Percentiles rank a stretch among this genome's conserved stretches.
phyloP scores from a whole-genome alignment of 805 yeast genomes.

The Schwanniomyces yamadae region DNA sequence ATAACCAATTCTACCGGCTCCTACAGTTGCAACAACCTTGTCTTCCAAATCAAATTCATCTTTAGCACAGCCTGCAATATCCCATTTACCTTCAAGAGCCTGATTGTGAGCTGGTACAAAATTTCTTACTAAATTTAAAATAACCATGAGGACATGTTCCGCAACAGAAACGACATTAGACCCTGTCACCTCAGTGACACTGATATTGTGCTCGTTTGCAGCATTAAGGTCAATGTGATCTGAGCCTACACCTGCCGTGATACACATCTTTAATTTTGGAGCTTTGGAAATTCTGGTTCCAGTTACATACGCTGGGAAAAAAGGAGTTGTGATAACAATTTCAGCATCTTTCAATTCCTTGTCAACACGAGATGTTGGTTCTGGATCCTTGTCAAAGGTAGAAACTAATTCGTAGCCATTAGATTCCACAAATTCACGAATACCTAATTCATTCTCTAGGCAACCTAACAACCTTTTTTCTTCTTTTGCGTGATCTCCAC shows the following conservation, averaged over 20 bases:
- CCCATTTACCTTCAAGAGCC: conserved; percentile 63
- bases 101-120: conserved; percentile 78
- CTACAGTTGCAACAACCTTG: conserved; percentile 76
- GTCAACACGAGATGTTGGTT: conserved; percentile 57
- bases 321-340: conserved; percentile 76
- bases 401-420: conserved; percentile 67
- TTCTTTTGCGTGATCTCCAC: conserved; percentile 57
- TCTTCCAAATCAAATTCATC: conserved; percentile 74
- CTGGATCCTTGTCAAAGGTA: conserved; percentile 67
- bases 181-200: conserved; percentile 80
- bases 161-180: conserved; percentile 80
- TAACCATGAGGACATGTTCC: conserved; percentile 76
- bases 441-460: conserved; percentile 73
- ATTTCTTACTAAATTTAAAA: conserved; percentile 68
- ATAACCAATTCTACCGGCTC: conserved; percentile 80
- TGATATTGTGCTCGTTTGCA: conserved; percentile 59
- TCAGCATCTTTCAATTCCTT: conserved; percentile 69
- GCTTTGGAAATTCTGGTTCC: conserved; percentile 67
- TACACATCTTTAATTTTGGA: conserved; percentile 63
- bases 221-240: conserved; percentile 76
- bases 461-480: conserved; percentile 66
- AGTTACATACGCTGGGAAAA: conserved; percentile 77
- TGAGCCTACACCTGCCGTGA: conserved; percentile 85
- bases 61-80: conserved; percentile 73
- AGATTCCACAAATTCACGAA: conserved; percentile 59